phyloP scores from a whole-genome alignment of 2,329 filamentous ascomycete species.

The Aspergillus nomiae region DNA sequence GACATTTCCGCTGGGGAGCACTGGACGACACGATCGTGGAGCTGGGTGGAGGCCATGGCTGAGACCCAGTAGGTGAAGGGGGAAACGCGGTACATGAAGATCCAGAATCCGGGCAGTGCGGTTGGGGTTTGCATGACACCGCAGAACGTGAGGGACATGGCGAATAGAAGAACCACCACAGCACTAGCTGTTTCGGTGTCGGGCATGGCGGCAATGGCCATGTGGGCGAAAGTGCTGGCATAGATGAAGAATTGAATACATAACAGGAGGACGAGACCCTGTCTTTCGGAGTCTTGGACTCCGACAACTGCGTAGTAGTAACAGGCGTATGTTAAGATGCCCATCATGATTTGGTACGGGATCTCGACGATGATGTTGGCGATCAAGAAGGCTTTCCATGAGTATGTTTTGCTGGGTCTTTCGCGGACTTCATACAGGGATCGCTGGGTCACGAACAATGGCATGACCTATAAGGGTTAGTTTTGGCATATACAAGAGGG shows the following conservation, averaged over 20 bases:
- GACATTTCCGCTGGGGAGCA: conserved; percentile 73
- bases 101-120: conserved; percentile 70
- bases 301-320: conserved; percentile 80
- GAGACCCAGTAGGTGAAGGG: conserved; percentile 53
- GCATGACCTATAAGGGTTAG: conserved; percentile 56
- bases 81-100: conserved; percentile 63
- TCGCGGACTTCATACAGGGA: conserved; percentile 83
- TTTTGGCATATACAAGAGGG: background rate
- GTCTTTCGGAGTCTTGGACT: conserved; percentile 65
- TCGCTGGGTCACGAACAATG: conserved; percentile 79
- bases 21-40: conserved; percentile 65
- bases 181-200: conserved; percentile 74
- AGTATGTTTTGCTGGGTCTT: conserved; percentile 79
- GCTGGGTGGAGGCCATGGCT: conserved; percentile 69
- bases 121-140: conserved; percentile 67
- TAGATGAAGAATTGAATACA: conserved; percentile 76
- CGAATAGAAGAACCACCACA: conserved; percentile 73
- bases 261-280: conserved; percentile 76
- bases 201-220: conserved; percentile 75
- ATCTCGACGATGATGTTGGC: conserved; percentile 82
- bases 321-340: conserved; percentile 72
- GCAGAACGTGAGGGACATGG: conserved; percentile 78
- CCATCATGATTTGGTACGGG: conserved; percentile 77
- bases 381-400: conserved; percentile 83
- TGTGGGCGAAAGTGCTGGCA: conserved; percentile 76